Evolutionary conservation across 176 grass and related monocot genomes (phyloP).

Genomic region (Oryza nivara): DNA sequence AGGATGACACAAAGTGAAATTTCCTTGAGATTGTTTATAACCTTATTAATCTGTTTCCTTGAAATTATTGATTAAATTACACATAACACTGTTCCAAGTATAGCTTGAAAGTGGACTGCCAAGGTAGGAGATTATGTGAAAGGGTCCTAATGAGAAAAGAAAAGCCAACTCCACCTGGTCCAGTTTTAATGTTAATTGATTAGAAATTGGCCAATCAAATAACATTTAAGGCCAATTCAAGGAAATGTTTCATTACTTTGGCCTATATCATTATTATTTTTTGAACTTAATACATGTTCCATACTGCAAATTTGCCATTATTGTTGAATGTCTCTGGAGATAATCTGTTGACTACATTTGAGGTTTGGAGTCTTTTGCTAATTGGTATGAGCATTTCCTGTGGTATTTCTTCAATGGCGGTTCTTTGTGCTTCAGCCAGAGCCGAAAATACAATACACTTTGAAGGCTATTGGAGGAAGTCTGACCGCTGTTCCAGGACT

Average conservation of each 20-base stretch:
- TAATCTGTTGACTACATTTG: slow-evolving; percentile 20
- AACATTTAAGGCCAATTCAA: no score
- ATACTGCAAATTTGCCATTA: slow-evolving; percentile 10
- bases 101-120: background rate
- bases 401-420: slow-evolving; percentile 37
- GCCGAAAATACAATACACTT: slow-evolving; percentile 90
- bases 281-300: background rate
- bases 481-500: slow-evolving; percentile 94
- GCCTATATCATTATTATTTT: background rate
- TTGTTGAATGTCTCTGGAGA: slow-evolving; percentile 1
- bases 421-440: slow-evolving; percentile 76
- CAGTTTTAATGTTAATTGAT: background rate
- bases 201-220: background rate
- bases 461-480: slow-evolving; percentile 98
- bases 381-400: slow-evolving; percentile 21
- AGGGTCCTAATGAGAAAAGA: background rate
- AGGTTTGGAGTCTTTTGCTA: slow-evolving; percentile 14
- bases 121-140: slow-evolving; percentile 1
- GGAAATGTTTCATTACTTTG: no score
- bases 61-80: background rate
- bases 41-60: background rate
- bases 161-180: background rate
- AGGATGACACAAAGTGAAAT: background rate
- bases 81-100: background rate
- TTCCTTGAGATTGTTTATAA: background rate